Evolutionary conservation across 2,329 filamentous ascomycete genomes (phyloP).

Genomic region (Fusarium sp.): DNA sequence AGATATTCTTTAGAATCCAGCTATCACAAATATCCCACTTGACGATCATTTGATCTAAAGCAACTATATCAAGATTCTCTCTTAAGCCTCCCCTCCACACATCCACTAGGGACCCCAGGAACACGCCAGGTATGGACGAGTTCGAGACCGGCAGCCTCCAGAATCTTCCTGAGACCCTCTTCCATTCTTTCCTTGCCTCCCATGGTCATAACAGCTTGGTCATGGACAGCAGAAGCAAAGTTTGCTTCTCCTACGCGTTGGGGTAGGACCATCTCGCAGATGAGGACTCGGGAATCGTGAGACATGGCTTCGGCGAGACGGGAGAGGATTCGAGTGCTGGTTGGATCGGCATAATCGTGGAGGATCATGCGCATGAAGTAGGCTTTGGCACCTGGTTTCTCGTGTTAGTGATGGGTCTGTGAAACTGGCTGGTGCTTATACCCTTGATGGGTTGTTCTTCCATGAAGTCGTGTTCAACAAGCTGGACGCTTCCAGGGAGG

Average conservation of each 20-base stretch:
- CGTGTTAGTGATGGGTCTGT: neutral
- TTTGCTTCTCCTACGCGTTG: slow-evolving; percentile 45
- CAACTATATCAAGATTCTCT: neutral
- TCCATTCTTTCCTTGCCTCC: slow-evolving; percentile 49
- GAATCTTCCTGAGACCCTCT: slow-evolving; percentile 43
- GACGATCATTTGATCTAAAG: no score
- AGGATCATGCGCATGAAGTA: slow-evolving; percentile 52
- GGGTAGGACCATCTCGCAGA: slow-evolving; percentile 50
- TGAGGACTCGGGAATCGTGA: slow-evolving; percentile 43
- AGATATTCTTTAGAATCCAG: neutral
- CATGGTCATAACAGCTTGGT: slow-evolving; percentile 50
- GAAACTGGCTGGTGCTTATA: neutral
- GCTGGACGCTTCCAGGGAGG: slow-evolving; percentile 33
- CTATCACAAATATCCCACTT: neutral
- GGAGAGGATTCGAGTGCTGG: slow-evolving; percentile 44
- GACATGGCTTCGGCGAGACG: slow-evolving; percentile 45
- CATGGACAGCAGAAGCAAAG: slow-evolving; percentile 46
- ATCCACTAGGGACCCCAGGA: slow-evolving; percentile 40
- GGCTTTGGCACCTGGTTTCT: slow-evolving; percentile 45
- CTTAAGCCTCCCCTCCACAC: slow-evolving; percentile 41
- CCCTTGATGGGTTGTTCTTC: slow-evolving; percentile 46
- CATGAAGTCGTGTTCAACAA: slow-evolving; percentile 47
- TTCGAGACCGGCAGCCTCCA: slow-evolving; percentile 46
- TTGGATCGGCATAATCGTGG: slow-evolving; percentile 47
- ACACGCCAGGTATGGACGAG: slow-evolving; percentile 43